Conservation (phyloP, 148 eudicot species). For the Gaultheria prostrata region DNA sequence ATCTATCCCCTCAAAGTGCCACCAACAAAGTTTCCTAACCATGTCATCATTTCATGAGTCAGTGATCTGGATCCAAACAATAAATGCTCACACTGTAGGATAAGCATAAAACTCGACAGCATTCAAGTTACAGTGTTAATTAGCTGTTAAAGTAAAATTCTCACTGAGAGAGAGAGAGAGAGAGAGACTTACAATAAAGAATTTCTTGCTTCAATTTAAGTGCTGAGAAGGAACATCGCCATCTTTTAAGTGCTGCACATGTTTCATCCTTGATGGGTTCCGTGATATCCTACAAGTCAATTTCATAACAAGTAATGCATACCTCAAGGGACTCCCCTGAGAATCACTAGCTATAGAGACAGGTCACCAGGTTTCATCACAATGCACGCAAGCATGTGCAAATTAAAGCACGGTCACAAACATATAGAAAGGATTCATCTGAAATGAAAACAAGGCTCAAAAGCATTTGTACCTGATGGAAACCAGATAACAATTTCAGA, state of each 20-base stretch:
- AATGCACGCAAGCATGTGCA: background rate
- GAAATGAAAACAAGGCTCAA: background rate
- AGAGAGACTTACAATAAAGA: slow-evolving; percentile 69
- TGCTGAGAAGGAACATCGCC: slow-evolving; percentile 82
- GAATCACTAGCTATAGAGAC: background rate
- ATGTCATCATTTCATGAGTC: slow-evolving; percentile 8
- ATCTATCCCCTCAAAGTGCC: background rate
- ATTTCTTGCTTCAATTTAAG: slow-evolving; percentile 94
- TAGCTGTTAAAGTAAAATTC: background rate
- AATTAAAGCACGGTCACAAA: background rate
- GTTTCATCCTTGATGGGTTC: slow-evolving; percentile 75
- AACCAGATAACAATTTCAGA: slow-evolving; percentile 82
- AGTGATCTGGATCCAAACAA: background rate
- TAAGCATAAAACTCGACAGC: background rate
- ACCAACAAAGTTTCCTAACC: background rate
- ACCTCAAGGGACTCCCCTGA: background rate
- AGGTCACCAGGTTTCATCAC: background rate
- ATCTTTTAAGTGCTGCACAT: slow-evolving; percentile 61
- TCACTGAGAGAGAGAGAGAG: background rate
- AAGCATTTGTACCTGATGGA: slow-evolving; percentile 66
- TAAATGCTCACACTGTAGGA: background rate
- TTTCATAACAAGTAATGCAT: slow-evolving; percentile 4
- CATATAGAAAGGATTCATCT: slow-evolving; percentile 8
- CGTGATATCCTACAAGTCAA: slow-evolving; percentile 72
- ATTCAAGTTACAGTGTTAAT: background rate